Evolutionary conservation across 495 filamentous ascomycete genomes (phyloP), one percentile per base, ranked within the genome.

Genomic region (Aspergillus saccharolyticus): DNA sequence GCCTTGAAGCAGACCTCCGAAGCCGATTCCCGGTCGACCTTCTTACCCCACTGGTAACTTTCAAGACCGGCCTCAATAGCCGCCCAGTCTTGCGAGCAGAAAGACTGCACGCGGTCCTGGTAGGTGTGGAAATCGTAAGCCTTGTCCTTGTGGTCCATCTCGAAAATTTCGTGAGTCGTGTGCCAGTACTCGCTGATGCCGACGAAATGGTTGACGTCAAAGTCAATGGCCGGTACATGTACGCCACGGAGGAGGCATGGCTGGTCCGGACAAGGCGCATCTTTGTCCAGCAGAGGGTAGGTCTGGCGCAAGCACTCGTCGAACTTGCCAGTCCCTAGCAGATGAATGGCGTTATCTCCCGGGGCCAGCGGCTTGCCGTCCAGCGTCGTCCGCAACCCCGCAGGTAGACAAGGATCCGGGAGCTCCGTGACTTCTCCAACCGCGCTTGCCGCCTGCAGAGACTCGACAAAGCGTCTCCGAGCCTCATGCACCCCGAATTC

Each of bases 121-220:
- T 97, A 99, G 0, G 88, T 91, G 33, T 87, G 82, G 62, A 96
- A 94, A 61, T 97, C 94, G 70, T 97, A 97, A 0, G 88, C 83
- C 61, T 88, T 89, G 60, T 95, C 88, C 53, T 87, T 87, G 63
- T 89, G 80, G 24, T 83, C 84, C 67, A 84, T 85, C 58, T 90
- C 88, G 63, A 97, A 97, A 0, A 97, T 85, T 49, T 95, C 90
- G 65, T 97, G 93, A 0, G 94, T 99, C 0, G 93, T 96, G 73
- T 99, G 94, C 94, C 94, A 99, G 67, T 96, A 99, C 67, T 99
- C 94, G 17, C 91, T 96, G 53, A 99, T 93, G 8, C 94, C 94
- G 22, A 99, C 86, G 65, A 99, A 99, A 67, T 97, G 94, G 59
- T 99, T 99, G 42, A 99, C 86, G 52, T 94, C 87, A 66, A 97